Conservation (phyloP, 495 filamentous ascomycete species). For the Tuber microsphaerosporum region DNA sequence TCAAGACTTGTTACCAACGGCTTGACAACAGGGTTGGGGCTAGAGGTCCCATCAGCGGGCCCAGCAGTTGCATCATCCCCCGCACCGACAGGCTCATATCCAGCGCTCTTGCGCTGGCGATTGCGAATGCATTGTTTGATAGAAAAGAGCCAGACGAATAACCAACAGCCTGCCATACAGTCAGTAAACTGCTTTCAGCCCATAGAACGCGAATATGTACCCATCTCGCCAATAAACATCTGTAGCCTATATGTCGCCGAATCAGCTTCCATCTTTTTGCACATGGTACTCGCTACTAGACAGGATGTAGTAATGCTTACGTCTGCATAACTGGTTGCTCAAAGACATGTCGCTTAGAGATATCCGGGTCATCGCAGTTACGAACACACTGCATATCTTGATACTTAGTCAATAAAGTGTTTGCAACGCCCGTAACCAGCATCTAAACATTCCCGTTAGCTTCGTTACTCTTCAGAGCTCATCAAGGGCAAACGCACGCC, state of each 20-base stretch:
- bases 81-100: constrained; percentile 37
- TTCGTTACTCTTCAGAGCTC: background rate
- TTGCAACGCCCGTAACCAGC: constrained; percentile 74
- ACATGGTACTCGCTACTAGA: background rate
- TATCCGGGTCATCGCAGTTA: constrained; percentile 71
- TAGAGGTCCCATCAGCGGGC: constrained; percentile 8
- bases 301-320: constrained; percentile 43
- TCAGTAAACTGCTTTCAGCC: background rate
- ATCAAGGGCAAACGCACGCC: constrained; percentile 22
- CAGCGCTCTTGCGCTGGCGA: constrained; percentile 21
- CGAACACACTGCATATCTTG: constrained; percentile 98
- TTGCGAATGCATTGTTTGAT: constrained; percentile 53
- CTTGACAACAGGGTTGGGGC: constrained; percentile 17
- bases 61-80: constrained; percentile 13
- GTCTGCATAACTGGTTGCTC: constrained; percentile 97
- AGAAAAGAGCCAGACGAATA: constrained; percentile 58
- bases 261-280: background rate
- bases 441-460: constrained; percentile 24
- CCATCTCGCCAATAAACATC: constrained; percentile 44
- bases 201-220: constrained; percentile 6
- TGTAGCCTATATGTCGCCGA: constrained; percentile 30
- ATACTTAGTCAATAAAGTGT: constrained; percentile 93
- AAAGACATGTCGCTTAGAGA: constrained; percentile 61
- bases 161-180: constrained; percentile 31
- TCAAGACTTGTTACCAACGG: constrained; percentile 24